Conservation (phyloP, 352 stramenopile genomes). For the Saprolegnia diclina region DNA sequence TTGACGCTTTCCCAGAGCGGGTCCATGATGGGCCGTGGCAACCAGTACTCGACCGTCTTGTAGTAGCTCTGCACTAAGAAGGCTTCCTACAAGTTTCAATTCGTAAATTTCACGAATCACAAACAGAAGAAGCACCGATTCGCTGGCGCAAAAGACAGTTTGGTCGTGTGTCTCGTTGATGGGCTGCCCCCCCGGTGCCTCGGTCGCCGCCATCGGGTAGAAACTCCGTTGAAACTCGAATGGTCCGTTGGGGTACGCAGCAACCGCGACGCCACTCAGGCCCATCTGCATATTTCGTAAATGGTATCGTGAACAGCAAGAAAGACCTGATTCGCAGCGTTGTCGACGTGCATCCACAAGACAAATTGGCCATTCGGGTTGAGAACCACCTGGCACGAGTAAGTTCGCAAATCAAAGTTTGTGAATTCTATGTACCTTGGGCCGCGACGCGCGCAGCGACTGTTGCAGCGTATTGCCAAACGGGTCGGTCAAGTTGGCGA, state of each 20-base stretch:
- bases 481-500: slow-evolving; percentile 90
- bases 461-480: slow-evolving; percentile 37
- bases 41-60: slow-evolving; percentile 92
- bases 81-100: slow-evolving; percentile 33
- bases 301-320: neutral
- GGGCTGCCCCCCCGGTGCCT: slow-evolving; percentile 59
- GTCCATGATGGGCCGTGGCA: slow-evolving; percentile 94
- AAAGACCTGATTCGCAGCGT: slow-evolving; percentile 47
- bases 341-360: slow-evolving; percentile 96
- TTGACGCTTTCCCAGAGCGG: slow-evolving; percentile 96
- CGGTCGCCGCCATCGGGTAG: slow-evolving; percentile 87
- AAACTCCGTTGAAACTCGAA: slow-evolving; percentile 88
- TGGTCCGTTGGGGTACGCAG: slow-evolving; percentile 86
- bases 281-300: slow-evolving; percentile 43
- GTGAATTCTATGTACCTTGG: slow-evolving; percentile 43
- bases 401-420: no score
- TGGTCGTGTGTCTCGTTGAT: slow-evolving; percentile 95
- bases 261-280: slow-evolving; percentile 85
- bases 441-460: slow-evolving; percentile 65
- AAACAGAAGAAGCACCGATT: neutral
- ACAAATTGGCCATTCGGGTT: slow-evolving; percentile 89
- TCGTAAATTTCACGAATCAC: neutral
- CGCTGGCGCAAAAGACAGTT: slow-evolving; percentile 53
- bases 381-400: slow-evolving; percentile 56
- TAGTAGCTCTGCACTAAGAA: slow-evolving; percentile 94